Percentiles rank a stretch among this genome's conserved stretches.
Evolutionary conservation across 2,329 filamentous ascomycete genomes (phyloP).

Genomic region (Fusarium palustre): DNA sequence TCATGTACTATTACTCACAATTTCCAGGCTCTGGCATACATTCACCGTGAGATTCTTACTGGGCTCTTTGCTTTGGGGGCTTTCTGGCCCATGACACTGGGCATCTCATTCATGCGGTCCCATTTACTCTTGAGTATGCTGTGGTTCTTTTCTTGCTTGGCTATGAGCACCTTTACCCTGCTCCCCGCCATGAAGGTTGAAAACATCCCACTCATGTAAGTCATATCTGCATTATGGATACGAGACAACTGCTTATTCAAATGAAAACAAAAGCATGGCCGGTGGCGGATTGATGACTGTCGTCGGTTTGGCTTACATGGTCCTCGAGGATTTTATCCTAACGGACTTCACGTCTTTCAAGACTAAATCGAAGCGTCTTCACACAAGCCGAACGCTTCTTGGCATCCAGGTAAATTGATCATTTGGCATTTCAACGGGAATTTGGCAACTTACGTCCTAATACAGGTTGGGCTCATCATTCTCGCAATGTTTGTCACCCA

Average conservation of each 20-base stretch:
- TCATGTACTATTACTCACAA: slow-evolving; percentile 11
- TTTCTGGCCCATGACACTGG: slow-evolving; percentile 83
- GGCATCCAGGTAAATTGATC: slow-evolving; percentile 69
- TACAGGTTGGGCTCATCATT: slow-evolving; percentile 77
- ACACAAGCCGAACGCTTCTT: slow-evolving; percentile 68
- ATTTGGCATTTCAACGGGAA: neutral
- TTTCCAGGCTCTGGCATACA: slow-evolving; percentile 87
- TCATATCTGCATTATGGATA: too few relatives aligned
- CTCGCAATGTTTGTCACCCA: slow-evolving; percentile 88
- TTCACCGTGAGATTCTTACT: slow-evolving; percentile 88
- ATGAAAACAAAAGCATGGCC: slow-evolving; percentile 64
- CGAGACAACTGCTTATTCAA: slow-evolving; percentile 20
- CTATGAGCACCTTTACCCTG: slow-evolving; percentile 92
- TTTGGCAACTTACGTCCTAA: slow-evolving; percentile 19
- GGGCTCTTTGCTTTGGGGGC: slow-evolving; percentile 79
- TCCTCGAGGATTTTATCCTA: slow-evolving; percentile 76
- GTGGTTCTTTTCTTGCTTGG: slow-evolving; percentile 81
- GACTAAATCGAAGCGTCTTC: slow-evolving; percentile 50
- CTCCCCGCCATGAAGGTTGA: slow-evolving; percentile 89
- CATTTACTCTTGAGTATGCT: slow-evolving; percentile 73
- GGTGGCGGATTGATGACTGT: slow-evolving; percentile 83
- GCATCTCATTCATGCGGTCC: slow-evolving; percentile 74
- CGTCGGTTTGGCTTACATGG: slow-evolving; percentile 80
- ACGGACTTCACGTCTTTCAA: slow-evolving; percentile 55
- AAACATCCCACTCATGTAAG: slow-evolving; percentile 78